Evolutionary conservation across 1,284 basidiomycete species (phyloP).

Genomic region (Neolentinus lepideus): DNA sequence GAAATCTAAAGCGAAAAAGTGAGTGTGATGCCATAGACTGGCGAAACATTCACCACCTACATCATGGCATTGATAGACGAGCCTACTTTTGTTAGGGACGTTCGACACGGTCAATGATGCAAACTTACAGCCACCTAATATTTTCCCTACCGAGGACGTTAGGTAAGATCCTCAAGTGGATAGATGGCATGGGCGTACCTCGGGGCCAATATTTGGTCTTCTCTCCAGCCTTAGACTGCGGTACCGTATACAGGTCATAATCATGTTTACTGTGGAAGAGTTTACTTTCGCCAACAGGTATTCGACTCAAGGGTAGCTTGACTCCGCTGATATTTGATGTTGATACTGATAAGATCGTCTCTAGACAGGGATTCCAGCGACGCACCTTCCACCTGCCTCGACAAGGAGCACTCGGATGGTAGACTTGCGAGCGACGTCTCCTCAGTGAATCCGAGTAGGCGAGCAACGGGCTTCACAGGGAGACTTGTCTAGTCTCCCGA

Average conservation of each 20-base stretch:
- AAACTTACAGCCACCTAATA: constrained; percentile 62
- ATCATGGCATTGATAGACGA: constrained; percentile 64
- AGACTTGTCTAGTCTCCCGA: too few relatives aligned
- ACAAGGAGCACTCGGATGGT: constrained; percentile 56
- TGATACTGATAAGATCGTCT: too few relatives aligned
- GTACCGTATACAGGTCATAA: constrained; percentile 46
- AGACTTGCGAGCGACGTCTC: too few relatives aligned
- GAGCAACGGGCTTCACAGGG: too few relatives aligned
- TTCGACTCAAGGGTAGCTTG: constrained; percentile 12
- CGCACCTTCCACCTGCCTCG: constrained; percentile 60
- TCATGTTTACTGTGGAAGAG: constrained; percentile 39
- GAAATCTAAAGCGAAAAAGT: constrained; percentile 37
- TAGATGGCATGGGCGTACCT: constrained; percentile 28
- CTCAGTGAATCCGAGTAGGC: too few relatives aligned
- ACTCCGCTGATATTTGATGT: constrained; percentile 10
- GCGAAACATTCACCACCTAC: constrained; percentile 23
- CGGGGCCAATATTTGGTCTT: constrained; percentile 49
- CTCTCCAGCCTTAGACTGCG: constrained; percentile 41
- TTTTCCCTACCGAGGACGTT: constrained; percentile 35
- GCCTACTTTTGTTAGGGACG: constrained; percentile 26
- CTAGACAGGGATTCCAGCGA: not conserved
- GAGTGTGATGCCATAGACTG: not conserved
- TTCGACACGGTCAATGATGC: not conserved
- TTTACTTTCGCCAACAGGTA: constrained; percentile 16
- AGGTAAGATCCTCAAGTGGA: too few relatives aligned